Evolutionary conservation across 139 green algal species (phyloP).

Genomic region (Coccomyxa sp.): DNA sequence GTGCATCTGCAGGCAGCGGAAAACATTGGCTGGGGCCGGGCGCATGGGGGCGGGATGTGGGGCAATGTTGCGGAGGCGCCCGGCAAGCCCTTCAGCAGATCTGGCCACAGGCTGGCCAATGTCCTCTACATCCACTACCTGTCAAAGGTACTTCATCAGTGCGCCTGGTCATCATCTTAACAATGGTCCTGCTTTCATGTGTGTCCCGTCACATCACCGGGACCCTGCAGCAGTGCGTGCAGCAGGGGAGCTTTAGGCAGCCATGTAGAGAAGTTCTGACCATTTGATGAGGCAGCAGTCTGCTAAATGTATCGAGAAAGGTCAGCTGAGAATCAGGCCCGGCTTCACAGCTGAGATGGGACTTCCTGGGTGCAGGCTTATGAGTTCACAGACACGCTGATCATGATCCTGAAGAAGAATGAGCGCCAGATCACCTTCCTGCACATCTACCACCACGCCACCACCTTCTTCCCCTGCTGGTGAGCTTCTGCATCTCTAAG

Average conservation of each 20-base stretch:
- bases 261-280: not conserved
- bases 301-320: too few species aligned
- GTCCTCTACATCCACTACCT: conserved; percentile 46
- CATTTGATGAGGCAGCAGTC: not conserved
- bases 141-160: conserved; percentile 27
- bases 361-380: conserved; percentile 30
- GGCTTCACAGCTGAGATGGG: not conserved
- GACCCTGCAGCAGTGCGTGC: not conserved
- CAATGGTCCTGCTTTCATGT: not conserved
- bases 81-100: conserved; percentile 14
- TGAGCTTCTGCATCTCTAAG: not conserved
- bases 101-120: conserved; percentile 24
- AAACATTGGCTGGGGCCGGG: conserved; percentile 21
- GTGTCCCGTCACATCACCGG: not conserved
- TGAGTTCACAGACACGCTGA: conserved; percentile 56
- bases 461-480: conserved; percentile 47
- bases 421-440: conserved; percentile 44
- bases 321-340: not conserved
- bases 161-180: too few species aligned
- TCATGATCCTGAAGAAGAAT: conserved; percentile 65
- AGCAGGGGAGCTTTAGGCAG: too few species aligned
- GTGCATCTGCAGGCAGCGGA: conserved; percentile 8
- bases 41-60: conserved; percentile 6
- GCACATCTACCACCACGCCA: conserved; percentile 52
- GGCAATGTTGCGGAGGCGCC: conserved; percentile 23